Evolutionary conservation across 2,329 filamentous ascomycete species (phyloP).

Genomic region (Didymella glomerata): DNA sequence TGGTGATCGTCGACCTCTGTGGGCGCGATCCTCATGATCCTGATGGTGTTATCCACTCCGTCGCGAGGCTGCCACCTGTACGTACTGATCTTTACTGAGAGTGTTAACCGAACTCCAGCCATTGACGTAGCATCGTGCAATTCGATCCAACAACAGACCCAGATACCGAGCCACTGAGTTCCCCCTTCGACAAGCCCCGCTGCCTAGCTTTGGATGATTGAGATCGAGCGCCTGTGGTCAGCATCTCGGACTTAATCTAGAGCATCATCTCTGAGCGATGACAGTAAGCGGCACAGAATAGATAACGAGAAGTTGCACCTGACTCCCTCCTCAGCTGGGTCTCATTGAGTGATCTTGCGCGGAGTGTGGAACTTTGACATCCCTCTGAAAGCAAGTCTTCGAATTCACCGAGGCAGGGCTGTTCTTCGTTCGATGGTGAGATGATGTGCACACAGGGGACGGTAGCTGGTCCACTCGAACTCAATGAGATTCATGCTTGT

Average conservation of each 20-base stretch:
- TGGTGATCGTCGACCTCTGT: not conserved
- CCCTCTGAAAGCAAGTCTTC: not conserved
- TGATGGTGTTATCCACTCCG: not conserved
- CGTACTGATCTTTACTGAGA: not conserved
- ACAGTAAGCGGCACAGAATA: not conserved
- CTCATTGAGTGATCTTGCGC: not conserved
- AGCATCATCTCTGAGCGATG: not conserved
- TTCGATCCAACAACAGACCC: not conserved
- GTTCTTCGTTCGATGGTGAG: not conserved
- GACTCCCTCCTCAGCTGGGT: not conserved
- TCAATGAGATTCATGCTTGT: not conserved
- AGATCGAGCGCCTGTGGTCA: not conserved
- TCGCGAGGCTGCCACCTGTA: not conserved
- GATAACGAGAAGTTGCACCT: not conserved
- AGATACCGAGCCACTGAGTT: not conserved
- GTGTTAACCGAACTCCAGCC: not conserved
- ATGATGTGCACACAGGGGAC: not conserved
- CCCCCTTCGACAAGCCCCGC: not conserved
- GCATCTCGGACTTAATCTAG: not conserved
- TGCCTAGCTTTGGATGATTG: not conserved
- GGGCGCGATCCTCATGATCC: not conserved
- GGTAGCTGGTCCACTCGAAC: not conserved
- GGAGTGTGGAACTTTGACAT: too few species aligned
- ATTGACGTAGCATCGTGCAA: slow-evolving; percentile 3
- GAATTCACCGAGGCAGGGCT: not conserved